A percentile compares a stretch with the other conserved stretches of the same genome.
Evolutionary conservation across 768 basidiomycete genomes (phyloP).

Genomic region (Russula compacta): DNA sequence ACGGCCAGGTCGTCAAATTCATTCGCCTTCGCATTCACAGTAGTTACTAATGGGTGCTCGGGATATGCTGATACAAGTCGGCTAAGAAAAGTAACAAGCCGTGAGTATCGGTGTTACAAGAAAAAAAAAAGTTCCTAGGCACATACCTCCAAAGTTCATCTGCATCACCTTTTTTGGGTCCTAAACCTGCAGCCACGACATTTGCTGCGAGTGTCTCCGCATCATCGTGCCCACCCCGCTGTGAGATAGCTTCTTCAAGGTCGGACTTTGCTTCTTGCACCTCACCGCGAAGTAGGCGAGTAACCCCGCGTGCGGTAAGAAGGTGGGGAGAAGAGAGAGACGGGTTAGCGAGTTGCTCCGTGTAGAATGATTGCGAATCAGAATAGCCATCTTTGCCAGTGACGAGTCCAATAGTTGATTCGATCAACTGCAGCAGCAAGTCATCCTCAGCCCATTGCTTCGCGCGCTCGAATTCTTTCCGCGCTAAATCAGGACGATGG

Average conservation of each 20-base stretch:
- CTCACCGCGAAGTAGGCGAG: constrained; percentile 70
- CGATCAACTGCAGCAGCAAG: constrained; percentile 80
- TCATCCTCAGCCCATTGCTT: constrained; percentile 87
- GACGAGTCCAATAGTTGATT: constrained; percentile 69
- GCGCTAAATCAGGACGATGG: constrained; percentile 77
- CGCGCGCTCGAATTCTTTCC: constrained; percentile 74
- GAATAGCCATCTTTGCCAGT: constrained; percentile 64
- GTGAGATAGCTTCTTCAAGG: constrained; percentile 62
- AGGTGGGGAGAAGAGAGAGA: constrained; percentile 65
- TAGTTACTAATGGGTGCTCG: constrained; percentile 57
- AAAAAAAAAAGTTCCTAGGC: neutral
- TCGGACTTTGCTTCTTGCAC: constrained; percentile 70
- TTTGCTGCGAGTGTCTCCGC: constrained; percentile 61
- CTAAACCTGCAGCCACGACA: constrained; percentile 55
- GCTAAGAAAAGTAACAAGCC: constrained; percentile 24
- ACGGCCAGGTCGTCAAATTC: constrained; percentile 54
- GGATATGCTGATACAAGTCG: constrained; percentile 45
- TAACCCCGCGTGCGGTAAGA: constrained; percentile 70
- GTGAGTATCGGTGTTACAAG: constrained; percentile 10
- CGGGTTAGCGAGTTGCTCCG: constrained; percentile 76
- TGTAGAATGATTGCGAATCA: constrained; percentile 55
- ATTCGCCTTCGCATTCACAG: constrained; percentile 49
- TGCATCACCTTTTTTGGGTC: constrained; percentile 47
- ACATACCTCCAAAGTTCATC: constrained; percentile 66
- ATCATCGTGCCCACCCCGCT: constrained; percentile 41